Base-by-base conservation (phyloP, 2,329 filamentous ascomycete species). In the Beauveria sp. region DNA sequence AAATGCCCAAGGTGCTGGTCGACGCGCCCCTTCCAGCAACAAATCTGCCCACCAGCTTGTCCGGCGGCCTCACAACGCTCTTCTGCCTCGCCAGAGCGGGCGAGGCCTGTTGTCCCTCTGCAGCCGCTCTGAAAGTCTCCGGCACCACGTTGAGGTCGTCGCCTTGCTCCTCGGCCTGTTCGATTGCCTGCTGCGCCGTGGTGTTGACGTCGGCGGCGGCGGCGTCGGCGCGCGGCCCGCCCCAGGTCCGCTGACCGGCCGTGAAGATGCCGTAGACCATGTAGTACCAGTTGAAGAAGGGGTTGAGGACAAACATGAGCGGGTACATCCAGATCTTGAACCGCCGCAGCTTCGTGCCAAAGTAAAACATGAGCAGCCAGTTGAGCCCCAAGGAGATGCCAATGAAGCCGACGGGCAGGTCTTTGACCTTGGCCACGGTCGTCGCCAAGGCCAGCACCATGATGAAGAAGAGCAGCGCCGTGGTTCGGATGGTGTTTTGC, bases 201-300 rank as follows among this genome's bases (percentile, higher is more conserved):
- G 87, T 95, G 63, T 85, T 78, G 14, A 82, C 79, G 72, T 96
- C 89, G 3, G 93, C 93, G 45, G 87, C 82, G 31, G 89, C 91
- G 1, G 93, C 93, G 74, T 98, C 93, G 2, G 91, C 92, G 69
- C 93, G 85, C 12, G 93, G 95, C 0, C 93, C 93, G 67, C 93
- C 93, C 93, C 95, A 98, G 1, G 93, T 98, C 66, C 93, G 84
- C 73, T 96, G 91, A 22, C 93, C 92, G 31, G 93, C 92, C 1
- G 93, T 97, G 74, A 96, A 95, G 67, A 96, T 96, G 49, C 92
- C 93, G 73, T 97, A 96, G 2, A 96, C 89, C 89, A 97, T 96
- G 77, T 98, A 98, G 62, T 91, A 84, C 93, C 93, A 98, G 76
- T 98, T 98, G 82, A 97, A 92, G 71, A 98, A 96, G 0, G 95